These are phyloP conservation scores for Adansonia madagascariensis DNA, from an alignment of 441 rosid species.

Conservation along the genomic window DNA sequence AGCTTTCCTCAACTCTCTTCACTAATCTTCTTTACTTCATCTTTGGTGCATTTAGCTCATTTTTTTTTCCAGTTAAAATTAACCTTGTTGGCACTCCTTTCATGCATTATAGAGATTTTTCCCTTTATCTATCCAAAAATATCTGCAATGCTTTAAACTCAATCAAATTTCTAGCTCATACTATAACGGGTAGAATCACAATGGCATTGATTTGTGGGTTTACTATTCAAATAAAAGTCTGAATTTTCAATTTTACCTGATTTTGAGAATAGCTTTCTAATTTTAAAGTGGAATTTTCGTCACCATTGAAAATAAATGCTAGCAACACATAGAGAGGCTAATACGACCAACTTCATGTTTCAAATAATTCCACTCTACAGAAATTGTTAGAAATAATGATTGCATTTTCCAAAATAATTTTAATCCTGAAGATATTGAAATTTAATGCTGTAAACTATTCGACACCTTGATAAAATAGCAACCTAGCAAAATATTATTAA, in stretches of 20 bases:
- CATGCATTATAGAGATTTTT: slow-evolving; percentile 10
- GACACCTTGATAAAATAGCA: slow-evolving; percentile 25
- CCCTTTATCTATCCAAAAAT: background rate
- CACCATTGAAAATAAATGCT: background rate
- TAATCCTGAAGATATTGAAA: slow-evolving; percentile 18
- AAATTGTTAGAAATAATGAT: slow-evolving; percentile 3
- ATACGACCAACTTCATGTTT: slow-evolving; percentile 2
- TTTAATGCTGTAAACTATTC: background rate
- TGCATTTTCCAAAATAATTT: background rate
- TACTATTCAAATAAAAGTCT: background rate
- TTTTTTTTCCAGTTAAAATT: background rate
- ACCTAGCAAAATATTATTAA: background rate
- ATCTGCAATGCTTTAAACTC: background rate
- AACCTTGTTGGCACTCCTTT: background rate
- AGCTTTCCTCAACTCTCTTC: background rate
- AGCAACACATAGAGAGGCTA: slow-evolving; percentile 3
- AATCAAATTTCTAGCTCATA: background rate
- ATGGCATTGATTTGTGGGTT: background rate
- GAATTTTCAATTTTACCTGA: background rate
- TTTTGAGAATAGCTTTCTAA: slow-evolving; percentile 10
- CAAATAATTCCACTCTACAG: background rate
- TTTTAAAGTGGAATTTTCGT: background rate
- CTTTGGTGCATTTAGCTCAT: background rate
- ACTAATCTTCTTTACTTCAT: background rate
- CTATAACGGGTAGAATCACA: background rate